Evolutionary conservation across 345 rosid species (phyloP), one percentile per base, ranked within the genome.

Genomic region (Balakata baccata): DNA sequence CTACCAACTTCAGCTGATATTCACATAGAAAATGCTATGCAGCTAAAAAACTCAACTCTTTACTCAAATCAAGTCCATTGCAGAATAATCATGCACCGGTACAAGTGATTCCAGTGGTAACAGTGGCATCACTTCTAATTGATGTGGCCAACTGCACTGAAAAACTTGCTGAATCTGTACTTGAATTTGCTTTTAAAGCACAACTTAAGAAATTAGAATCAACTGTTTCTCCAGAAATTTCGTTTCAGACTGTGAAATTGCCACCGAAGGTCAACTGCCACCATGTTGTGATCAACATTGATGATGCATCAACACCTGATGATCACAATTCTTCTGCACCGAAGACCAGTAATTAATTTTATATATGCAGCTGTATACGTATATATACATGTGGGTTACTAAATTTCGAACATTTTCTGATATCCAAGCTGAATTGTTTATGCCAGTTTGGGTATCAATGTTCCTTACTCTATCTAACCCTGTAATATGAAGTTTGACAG

Each of bases 141-240:
- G 92, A 90, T 17, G 78, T 88, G 45, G 87, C 85, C 38, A 73
- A 80, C 5, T 80, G 82, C 76, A 83, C 82, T 2, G 86, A 90
- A 59, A 81, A 76, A 53, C 83, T 90, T 29, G 83, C 85, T n/a
- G 88, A 90, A 69, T 78, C 87, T 0, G 78, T 85, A 22, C 66
- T 79, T 50, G 88, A 90, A 72, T 88, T 92, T 29, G 86, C 92
- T 22, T 78, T 86, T 0, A 73, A 66, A 25, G 92, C 94, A 4
- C 61, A 75, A 13, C 89, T 92, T 71, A 74, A 81, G 74, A 76
- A 47, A 22, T 17, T 11, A 49, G 84, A 85, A 14, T 34, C 81
- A 3, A 58, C 74, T 20, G 51, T 62, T 29, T 68, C 74, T 22
- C 84, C 71, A 0, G 90, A 87, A 64, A 85, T 79, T 70, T 56